phyloP scores from a whole-genome alignment of 768 basidiomycete species.

The Leucocoprinus birnbaumii region DNA sequence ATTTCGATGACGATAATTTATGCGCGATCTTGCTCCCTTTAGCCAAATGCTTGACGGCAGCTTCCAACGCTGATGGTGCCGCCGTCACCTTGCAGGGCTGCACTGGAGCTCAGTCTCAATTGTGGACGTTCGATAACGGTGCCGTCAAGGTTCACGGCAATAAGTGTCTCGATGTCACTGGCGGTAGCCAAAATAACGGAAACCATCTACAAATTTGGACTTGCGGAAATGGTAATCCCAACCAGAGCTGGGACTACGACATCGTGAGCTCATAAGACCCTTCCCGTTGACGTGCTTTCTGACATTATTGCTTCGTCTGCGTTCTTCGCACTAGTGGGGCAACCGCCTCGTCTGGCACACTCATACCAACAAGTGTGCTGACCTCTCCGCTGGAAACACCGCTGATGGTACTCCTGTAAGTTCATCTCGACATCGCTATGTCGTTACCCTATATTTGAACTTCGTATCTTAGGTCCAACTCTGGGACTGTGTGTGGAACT shows the following conservation, averaged over 20 bases:
- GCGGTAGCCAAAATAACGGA: slow-evolving; percentile 38
- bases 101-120: slow-evolving; percentile 38
- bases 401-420: slow-evolving; percentile 40
- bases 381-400: slow-evolving; percentile 39
- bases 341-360: slow-evolving; percentile 45
- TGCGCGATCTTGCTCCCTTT: too few species aligned
- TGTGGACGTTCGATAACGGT: slow-evolving; percentile 45
- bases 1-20: not conserved
- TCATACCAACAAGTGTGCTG: slow-evolving; percentile 46
- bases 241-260: slow-evolving; percentile 47
- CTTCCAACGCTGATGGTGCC: slow-evolving; percentile 46
- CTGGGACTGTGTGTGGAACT: slow-evolving; percentile 39
- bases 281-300: too few species aligned
- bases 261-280: slow-evolving; percentile 33
- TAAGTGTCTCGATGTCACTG: slow-evolving; percentile 49
- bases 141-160: slow-evolving; percentile 39
- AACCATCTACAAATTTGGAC: slow-evolving; percentile 54
- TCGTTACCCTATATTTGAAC: not conserved
- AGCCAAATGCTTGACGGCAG: slow-evolving; percentile 53
- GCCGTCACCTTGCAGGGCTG: slow-evolving; percentile 45
- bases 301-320: not conserved
- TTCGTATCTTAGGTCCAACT: slow-evolving; percentile 37
- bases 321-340: slow-evolving; percentile 21
- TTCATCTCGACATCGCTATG: not conserved
- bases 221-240: slow-evolving; percentile 36